Conservation (phyloP, 495 filamentous ascomycete genomes). For the Ascodesmis nigricans region DNA sequence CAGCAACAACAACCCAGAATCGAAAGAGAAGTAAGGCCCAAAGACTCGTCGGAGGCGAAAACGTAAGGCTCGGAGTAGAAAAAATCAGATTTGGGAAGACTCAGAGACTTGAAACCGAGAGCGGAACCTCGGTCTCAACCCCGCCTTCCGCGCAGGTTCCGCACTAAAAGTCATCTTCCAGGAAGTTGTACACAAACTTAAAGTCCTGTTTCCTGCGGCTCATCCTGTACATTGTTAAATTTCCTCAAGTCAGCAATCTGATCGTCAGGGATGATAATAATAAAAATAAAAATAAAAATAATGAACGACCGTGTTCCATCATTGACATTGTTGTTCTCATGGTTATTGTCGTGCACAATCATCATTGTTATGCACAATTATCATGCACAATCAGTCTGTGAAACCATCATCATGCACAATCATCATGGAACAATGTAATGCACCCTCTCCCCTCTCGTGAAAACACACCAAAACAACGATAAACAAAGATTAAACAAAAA, state of each 20-base stretch:
- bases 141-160: too few relatives aligned
- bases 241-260: slow-evolving; percentile 1
- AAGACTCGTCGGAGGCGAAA: too few relatives aligned
- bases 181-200: slow-evolving; percentile 93
- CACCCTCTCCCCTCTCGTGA: neutral
- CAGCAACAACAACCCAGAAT: too few relatives aligned
- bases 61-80: too few relatives aligned
- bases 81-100: too few relatives aligned
- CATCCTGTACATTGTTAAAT: slow-evolving; percentile 47
- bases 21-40: too few relatives aligned
- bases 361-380: too few relatives aligned
- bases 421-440: neutral
- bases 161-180: slow-evolving; percentile 78
- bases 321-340: too few relatives aligned
- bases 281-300: slow-evolving; percentile 5
- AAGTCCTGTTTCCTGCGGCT: slow-evolving; percentile 96
- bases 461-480: slow-evolving; percentile 1
- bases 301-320: slow-evolving; percentile 7
- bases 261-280: slow-evolving; percentile 1
- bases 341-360: too few relatives aligned
- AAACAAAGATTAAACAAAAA: slow-evolving; percentile 5
- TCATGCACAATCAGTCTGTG: too few relatives aligned
- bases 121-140: too few relatives aligned
- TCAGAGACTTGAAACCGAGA: too few relatives aligned
- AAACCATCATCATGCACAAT: slow-evolving; percentile 5